Base-by-base conservation (phyloP, 139 green algal genomes). In the Chloropicon primus region DNA sequence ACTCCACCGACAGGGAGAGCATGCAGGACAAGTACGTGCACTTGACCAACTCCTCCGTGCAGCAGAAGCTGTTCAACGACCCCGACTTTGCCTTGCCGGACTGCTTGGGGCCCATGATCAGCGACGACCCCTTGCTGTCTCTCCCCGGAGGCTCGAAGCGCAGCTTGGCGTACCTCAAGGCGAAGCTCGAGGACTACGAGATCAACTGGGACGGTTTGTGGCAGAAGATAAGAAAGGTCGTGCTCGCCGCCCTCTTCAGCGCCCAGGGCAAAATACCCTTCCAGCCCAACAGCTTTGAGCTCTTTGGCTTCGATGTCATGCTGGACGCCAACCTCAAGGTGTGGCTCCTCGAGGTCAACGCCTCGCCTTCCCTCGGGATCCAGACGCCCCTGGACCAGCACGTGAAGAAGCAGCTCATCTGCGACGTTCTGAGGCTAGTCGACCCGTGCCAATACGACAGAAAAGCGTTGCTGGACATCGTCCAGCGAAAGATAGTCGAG, bases 201-300 rank as follows among this genome's bases (percentile, higher is more conserved):
- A 17, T 62, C 10, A 62, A 62, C 41, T 62, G 41, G 41, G 41
- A 62, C 41, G 41, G 23, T 5, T 17, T 80, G 53, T 89, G 78
- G 76, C n/a, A 24, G 76, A 77, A 21, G 21, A 75, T 27, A 74
- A 81, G 27, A 71, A 2, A 80, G 29, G 77, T 87, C 54, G 78
- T 85, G 2, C 78, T 81, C 1, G 78, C 76, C 23, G 74, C 81
- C 22, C 83, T 89, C 2, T 87, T 87, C 62, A n/a, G 10, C 41
- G 83, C 80, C 62, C 83, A 89, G 82, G 82, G 85, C 62, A 80
- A 81, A 29, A 87, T 89, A 76, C 81, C 85, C 0, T 25, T 72
- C 74, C 26, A 72, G 27, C 26, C 26, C 17, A 78, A 72, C 74
- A 72, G 21, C 74, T 78, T 78, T 78, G 74, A 78, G 74, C 74